Evolutionary conservation across 495 filamentous ascomycete species (phyloP).

Genomic region (Neurospora hispaniola): DNA sequence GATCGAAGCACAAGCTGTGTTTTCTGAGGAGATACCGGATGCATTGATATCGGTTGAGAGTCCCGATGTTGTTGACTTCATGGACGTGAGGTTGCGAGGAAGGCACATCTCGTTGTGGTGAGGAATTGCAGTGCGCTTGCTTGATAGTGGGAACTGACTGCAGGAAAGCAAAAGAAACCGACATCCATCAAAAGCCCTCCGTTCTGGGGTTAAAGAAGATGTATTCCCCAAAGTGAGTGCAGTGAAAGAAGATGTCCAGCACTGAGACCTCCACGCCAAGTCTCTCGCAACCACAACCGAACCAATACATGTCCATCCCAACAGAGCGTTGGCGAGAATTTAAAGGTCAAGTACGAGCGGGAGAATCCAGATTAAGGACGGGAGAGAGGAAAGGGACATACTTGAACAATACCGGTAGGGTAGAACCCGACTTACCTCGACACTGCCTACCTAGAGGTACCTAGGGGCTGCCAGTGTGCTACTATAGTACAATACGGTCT

Average conservation of each 20-base stretch:
- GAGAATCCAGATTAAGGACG: neutral
- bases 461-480: neutral
- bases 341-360: neutral
- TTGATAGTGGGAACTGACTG: neutral
- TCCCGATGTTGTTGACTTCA: neutral
- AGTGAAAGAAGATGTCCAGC: neutral
- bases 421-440: neutral
- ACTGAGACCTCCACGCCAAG: neutral
- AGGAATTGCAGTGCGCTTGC: neutral
- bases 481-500: neutral
- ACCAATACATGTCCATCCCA: neutral
- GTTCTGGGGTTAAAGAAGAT: neutral
- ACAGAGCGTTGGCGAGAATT: neutral
- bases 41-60: neutral
- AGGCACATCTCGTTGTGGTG: neutral
- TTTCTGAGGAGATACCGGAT: neutral
- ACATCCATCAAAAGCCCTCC: neutral
- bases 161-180: neutral
- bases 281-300: neutral
- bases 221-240: neutral
- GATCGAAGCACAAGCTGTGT: neutral
- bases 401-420: neutral
- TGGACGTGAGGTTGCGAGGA: neutral
- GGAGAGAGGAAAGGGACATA: neutral
- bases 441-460: neutral